Evolutionary conservation across 805 yeast genomes (phyloP).

Genomic region (Nakazawaea peltata): DNA sequence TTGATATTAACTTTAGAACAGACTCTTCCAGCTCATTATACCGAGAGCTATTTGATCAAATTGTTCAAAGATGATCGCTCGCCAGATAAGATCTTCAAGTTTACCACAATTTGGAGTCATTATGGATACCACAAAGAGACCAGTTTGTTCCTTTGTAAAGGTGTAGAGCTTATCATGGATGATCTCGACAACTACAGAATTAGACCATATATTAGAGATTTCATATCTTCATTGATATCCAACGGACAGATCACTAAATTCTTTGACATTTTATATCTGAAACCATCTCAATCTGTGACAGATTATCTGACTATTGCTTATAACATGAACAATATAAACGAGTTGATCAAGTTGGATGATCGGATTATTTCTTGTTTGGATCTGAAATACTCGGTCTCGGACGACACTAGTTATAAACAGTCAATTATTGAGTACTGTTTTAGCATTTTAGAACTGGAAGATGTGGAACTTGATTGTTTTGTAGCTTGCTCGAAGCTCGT

Average conservation of each 20-base stretch:
- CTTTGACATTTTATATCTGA: too few relatives aligned
- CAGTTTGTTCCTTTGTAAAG: constrained; percentile 31
- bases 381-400: too few relatives aligned
- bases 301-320: too few relatives aligned
- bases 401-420: too few relatives aligned
- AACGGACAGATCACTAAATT: too few relatives aligned
- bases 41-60: constrained; percentile 68
- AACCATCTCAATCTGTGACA: too few relatives aligned
- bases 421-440: constrained; percentile 37
- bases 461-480: constrained; percentile 3
- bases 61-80: too few relatives aligned
- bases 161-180: constrained; percentile 63
- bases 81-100: constrained; percentile 45
- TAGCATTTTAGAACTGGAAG: constrained; percentile 28
- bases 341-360: constrained; percentile 29
- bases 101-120: constrained; percentile 70
- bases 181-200: constrained; percentile 33
- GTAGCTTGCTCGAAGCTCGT: constrained; percentile 24
- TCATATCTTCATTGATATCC: constrained; percentile 36
- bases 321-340: too few relatives aligned
- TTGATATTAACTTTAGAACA: constrained; percentile 54
- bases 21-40: constrained; percentile 40
- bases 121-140: constrained; percentile 40
- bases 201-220: constrained; percentile 18
- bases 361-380: too few relatives aligned